phyloP scores from a whole-genome alignment of 163 green algal genomes.

The Dunaliella salina region DNA sequence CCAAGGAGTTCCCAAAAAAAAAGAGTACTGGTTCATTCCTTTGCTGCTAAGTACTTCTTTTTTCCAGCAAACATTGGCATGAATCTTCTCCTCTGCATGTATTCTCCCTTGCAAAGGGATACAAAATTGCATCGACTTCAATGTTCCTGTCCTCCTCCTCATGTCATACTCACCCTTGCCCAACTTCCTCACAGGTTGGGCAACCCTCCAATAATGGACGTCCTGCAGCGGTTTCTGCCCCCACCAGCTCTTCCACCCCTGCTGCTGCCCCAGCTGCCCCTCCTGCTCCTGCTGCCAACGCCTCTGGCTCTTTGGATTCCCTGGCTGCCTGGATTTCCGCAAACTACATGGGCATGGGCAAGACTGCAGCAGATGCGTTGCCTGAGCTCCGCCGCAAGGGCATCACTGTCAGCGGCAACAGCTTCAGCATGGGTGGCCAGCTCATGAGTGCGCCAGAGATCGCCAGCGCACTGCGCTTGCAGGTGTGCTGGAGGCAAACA shows the following conservation, averaged over 20 bases:
- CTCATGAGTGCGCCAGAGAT: not conserved
- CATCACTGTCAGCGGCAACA: not conserved
- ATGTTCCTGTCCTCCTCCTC: not conserved
- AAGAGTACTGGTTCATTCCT: too few species aligned
- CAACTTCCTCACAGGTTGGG: not conserved
- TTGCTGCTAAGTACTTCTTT: too few species aligned
- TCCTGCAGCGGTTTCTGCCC: not conserved
- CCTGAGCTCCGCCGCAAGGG: not conserved
- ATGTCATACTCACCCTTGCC: not conserved
- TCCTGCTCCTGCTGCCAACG: not conserved
- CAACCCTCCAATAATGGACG: not conserved
- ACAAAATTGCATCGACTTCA: not conserved
- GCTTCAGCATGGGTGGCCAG: not conserved
- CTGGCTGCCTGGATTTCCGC: not conserved
- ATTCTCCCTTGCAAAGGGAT: not conserved
- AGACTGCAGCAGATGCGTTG: not conserved
- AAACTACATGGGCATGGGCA: not conserved
- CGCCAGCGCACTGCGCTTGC: not conserved
- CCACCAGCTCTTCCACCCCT: too few species aligned
- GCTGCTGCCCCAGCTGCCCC: not conserved
- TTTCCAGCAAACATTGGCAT: too few species aligned
- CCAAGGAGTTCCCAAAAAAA: too few species aligned
- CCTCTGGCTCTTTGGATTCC: not conserved
- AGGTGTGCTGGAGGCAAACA: not conserved
- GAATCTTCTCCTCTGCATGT: too few species aligned